Base-by-base conservation (phyloP, 495 filamentous ascomycete genomes). In the Aspergillus heteromorphus region DNA sequence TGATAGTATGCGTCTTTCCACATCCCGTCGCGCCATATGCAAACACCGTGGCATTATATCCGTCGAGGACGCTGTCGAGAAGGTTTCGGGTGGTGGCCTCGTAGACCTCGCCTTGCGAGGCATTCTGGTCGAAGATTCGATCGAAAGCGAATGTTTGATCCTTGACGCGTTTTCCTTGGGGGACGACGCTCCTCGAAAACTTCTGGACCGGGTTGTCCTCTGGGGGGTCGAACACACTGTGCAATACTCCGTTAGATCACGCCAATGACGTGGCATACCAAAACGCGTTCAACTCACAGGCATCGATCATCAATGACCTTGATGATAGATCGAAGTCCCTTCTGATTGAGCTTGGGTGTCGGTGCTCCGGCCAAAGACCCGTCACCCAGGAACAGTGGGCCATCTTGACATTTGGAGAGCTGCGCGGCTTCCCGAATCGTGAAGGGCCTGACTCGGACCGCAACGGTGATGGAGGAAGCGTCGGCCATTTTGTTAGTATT, bases 1-100 rank as follows among this genome's bases (percentile, higher is more conserved):
- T 89, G 67, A 98, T 98, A 13, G 93, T 98, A 70, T 98, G 93
- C 16, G 93, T 98, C 72, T 97, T 98, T 67, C 93, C 93, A 68
- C 93, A 98, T 31, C 93, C 93, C 2, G 93, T 99, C 17, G 93
- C 93, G 59, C 93, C 93, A 71, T 99, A 99, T 23, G 93, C 93
- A 69, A 97, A 99, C 0, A 99, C 93, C 0, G 93, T 99, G 40
- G 95, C 93, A 77, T 99, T 99, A 75, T 96, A 99, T 45, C 93
- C 93, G 56, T 97, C 92, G 49, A 97, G 78, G 48, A 99, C 92
- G 68, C 86, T 97, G 66, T 97, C 93, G 66, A 99, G 79, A 21
- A 99, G 79, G 56, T 73, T 80, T 65, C 86, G 88, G 5, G 95
- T 96, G 6, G 93, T 99, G 4, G 89, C 82, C 69, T 97, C 92